Evolutionary conservation across 2,329 filamentous ascomycete species (phyloP), one percentile per base, ranked within the genome.

Genomic region (Verticillium tricorpus): DNA sequence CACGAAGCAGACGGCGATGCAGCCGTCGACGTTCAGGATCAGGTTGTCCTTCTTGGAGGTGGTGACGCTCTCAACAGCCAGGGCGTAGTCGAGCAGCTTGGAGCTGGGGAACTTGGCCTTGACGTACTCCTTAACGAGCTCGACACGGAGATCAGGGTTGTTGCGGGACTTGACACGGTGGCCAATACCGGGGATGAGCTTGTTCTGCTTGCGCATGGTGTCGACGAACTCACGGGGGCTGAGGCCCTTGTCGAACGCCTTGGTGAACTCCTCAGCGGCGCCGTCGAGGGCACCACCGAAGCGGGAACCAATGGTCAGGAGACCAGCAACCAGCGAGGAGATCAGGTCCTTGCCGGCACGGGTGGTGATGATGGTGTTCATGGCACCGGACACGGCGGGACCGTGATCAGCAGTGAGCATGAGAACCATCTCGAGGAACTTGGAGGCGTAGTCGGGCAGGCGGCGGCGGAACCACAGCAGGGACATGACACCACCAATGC

Each of bases 1-100:
- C 68, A 99, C 93, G 76, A 99, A 99, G 89, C 93, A 97, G 77
- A 99, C 95, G 69, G 95, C 95, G 74, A 99, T 91, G 78, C 92
- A 97, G 72, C 95, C 95, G 76, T 98, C 95, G 63, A 99, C 95
- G 85, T 99, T 99, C 73, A 99, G 89, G 72, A 99, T 99, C 70
- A 99, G 88, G 86, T 98, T 99, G 83, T 99, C 95, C 87, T 99
- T 99, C 91, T 99, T 99, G 68, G 93, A 97, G 58, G 95, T 99
- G 61, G 95, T 99, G 67, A 99, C 95, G 12, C 91, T 91, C 87
- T 99, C 95, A 69, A 99, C 95, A 56, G 95, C 95, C 74, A 99
- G 88, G 69, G 95, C 95, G 78, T 97, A 99, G 83, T 99, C 95
- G 76, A 99, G 92, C 76, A 98, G 89, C 87, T 98, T 98, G 86